Base-by-base conservation (phyloP, 169 alveolate species). In the Plasmodium malariae region DNA sequence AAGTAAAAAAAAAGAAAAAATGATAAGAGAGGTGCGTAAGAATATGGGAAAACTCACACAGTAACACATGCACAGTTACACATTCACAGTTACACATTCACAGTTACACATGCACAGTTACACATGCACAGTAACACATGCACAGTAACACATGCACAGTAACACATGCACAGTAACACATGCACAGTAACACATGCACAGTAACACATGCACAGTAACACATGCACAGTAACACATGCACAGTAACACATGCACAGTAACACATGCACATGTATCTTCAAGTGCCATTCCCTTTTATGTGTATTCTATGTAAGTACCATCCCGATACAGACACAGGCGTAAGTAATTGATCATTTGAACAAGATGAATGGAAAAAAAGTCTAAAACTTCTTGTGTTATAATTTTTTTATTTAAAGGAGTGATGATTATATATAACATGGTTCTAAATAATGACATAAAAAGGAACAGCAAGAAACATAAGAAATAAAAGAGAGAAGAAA, bases 401-500 rank as follows among this genome's bases (percentile, higher is more conserved):
- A 69, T 26, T 69, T 63, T 78, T 24, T 19, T 40, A 62, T 55
- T 24, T 17, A 78, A 36, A 30, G 76, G 76, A 9, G 63, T n/a
- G 37, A 32, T 49, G n/a, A 78, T n/a, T 69, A 63, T 40, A 24
- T 63, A 69, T 7, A 78, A 9, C 4, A 78, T 9, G n/a, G 63
- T 43, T 54, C 32, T 78, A 12, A 78, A 11, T n/a, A 78, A 21
- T 4, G 80, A 78, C n/a, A 12, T 21, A 17, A 40, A 5, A 48
- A 78, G 14, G 0, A 78, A 55, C 40, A 49, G 3, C 12, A 36
- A 36, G 30, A 78, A 26, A 37, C 74, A 78, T 49, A 78, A 9
- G 12, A 67, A 21, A 32, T 78, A 78, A 24, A 65, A 2, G 55
- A 78, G 30, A n/a, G 19, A 62, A 30, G 73, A 68, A 34, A 78